These are phyloP conservation scores for Kuraishia capsulata DNA, from an alignment of 805 yeast genomes.

Conservation along the genomic window DNA sequence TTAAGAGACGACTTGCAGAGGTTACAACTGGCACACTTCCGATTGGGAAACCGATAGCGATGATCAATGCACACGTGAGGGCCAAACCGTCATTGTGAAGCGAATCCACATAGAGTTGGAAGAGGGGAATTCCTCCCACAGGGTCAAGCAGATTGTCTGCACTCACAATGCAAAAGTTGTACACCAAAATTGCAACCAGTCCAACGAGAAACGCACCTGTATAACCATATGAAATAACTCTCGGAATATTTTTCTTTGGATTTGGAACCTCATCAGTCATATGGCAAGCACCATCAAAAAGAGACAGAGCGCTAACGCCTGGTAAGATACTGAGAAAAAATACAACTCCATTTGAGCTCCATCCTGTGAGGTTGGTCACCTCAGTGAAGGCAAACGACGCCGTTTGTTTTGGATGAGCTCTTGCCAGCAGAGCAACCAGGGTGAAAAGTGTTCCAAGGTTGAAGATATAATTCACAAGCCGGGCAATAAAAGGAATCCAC, in stretches of 20 bases:
- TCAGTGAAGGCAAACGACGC: not conserved
- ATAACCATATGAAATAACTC: not conserved
- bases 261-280: not conserved
- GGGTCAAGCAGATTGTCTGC: conserved; percentile 1
- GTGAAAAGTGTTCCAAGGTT: not conserved
- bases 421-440: not conserved
- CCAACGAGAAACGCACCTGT: not conserved
- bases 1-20: conserved; percentile 13
- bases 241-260: not conserved
- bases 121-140: not conserved
- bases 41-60: conserved; percentile 1
- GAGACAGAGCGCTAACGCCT: not conserved
- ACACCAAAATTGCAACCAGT: not conserved
- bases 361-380: not conserved
- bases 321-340: not conserved
- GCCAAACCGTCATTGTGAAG: not conserved
- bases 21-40: conserved; percentile 11
- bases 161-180: conserved; percentile 1
- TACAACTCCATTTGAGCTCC: not conserved
- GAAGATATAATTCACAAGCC: not conserved
- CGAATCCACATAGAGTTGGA: not conserved
- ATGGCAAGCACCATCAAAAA: not conserved
- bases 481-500: not conserved
- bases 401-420: not conserved
- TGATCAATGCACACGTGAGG: not conserved